These are phyloP conservation scores for Polytolypa hystricis DNA, from an alignment of 2,329 filamentous ascomycete species.

Conservation along the genomic window DNA sequence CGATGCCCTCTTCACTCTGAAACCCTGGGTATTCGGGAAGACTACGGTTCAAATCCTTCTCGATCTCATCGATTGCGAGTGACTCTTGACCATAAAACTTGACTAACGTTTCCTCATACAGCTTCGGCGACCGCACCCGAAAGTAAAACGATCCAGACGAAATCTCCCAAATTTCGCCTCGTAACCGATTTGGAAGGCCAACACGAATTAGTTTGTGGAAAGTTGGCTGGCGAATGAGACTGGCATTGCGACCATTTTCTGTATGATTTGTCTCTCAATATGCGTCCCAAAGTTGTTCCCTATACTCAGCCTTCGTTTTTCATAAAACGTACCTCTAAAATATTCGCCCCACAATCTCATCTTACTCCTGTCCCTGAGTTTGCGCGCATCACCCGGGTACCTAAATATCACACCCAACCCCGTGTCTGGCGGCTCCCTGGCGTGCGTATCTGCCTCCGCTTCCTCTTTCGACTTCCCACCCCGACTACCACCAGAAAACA, in stretches of 20 bases:
- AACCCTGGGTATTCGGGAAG: constrained; percentile 95
- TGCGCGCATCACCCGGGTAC: constrained; percentile 90
- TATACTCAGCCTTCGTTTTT: too few relatives aligned
- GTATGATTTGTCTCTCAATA: constrained; percentile 8
- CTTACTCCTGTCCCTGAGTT: constrained; percentile 87
- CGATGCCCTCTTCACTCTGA: constrained; percentile 91
- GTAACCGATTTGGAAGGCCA: constrained; percentile 80
- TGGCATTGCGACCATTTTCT: constrained; percentile 90
- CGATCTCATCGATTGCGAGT: constrained; percentile 95
- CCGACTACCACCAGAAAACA: constrained; percentile 40
- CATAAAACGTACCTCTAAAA: constrained; percentile 44
- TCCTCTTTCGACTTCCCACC: constrained; percentile 31
- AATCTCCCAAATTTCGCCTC: constrained; percentile 93
- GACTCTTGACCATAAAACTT: constrained; percentile 81
- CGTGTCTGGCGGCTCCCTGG: constrained; percentile 64
- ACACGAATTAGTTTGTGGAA: constrained; percentile 97
- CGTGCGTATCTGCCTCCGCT: constrained; percentile 39
- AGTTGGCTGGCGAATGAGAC: constrained; percentile 85
- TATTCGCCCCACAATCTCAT: constrained; percentile 98
- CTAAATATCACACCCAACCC: constrained; percentile 85
- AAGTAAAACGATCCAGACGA: constrained; percentile 85
- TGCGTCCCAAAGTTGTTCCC: constrained; percentile 4
- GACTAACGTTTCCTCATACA: constrained; percentile 72
- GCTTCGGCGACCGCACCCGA: constrained; percentile 70
- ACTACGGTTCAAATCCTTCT: constrained; percentile 94